These are phyloP conservation scores for Euphorbia schlechtendalii DNA, from an alignment of 441 rosid genomes.

Conservation along the genomic window DNA sequence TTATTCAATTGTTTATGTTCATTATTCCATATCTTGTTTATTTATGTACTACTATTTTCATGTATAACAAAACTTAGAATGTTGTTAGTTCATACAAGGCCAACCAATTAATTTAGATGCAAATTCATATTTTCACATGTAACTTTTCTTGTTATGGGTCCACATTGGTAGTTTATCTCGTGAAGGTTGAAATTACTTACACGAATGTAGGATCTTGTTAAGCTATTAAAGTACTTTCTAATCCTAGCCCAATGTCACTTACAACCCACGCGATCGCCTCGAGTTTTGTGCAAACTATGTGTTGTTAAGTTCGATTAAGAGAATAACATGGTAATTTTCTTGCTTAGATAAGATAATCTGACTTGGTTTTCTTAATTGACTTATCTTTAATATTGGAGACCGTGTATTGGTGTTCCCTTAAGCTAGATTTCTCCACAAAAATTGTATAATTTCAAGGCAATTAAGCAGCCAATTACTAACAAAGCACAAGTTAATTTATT, in stretches of 20 bases:
- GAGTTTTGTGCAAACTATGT: conserved; percentile 31
- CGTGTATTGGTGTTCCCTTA: conserved; percentile 35
- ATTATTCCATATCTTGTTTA: no score
- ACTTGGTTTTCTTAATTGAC: conserved; percentile 31
- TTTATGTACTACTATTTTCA: no score
- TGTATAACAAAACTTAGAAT: conserved; percentile 4
- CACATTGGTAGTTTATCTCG: no score
- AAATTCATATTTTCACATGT: no score
- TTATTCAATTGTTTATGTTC: no score
- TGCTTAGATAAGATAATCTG: conserved; percentile 23
- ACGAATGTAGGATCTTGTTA: conserved; percentile 40
- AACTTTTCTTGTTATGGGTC: no score
- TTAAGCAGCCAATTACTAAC: conserved; percentile 8
- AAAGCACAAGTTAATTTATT: not conserved
- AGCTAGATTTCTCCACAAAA: conserved; percentile 7
- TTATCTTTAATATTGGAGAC: conserved; percentile 63
- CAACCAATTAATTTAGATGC: no score
- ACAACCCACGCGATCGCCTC: conserved; percentile 37
- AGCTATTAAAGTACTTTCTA: conserved; percentile 13
- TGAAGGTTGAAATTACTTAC: conserved; percentile 13
- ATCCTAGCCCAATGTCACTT: conserved; percentile 17
- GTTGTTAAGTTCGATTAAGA: not conserved
- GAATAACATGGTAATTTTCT: conserved; percentile 26
- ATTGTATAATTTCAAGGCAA: conserved; percentile 5
- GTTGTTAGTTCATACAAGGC: not conserved